These are phyloP conservation scores for Amorphotheca resinae DNA, from an alignment of 495 filamentous ascomycete genomes.

Conservation along the genomic window DNA sequence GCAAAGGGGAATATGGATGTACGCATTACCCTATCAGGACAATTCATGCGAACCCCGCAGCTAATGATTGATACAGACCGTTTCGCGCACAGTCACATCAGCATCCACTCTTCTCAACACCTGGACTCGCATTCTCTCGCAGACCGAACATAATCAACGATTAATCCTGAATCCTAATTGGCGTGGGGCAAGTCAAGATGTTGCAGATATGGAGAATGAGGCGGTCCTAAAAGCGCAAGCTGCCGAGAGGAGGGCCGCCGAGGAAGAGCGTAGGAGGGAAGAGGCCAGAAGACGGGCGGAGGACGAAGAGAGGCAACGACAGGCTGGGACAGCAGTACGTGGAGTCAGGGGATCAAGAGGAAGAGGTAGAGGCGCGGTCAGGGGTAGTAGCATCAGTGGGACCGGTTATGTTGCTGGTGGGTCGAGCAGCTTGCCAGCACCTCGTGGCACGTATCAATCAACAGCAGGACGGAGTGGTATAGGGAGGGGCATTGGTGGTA, in stretches of 20 bases:
- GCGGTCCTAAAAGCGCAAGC: constrained; percentile 54
- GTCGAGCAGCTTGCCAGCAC: constrained; percentile 14
- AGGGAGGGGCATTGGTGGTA: constrained; percentile 18
- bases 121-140: constrained; percentile 89
- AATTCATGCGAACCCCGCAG: background rate
- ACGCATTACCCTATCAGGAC: constrained; percentile 17
- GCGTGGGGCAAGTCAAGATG: constrained; percentile 78
- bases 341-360: constrained; percentile 28
- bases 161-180: constrained; percentile 78
- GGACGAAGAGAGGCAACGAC: constrained; percentile 50
- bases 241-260: constrained; percentile 57
- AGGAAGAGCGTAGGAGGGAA: constrained; percentile 63
- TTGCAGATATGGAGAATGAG: constrained; percentile 73
- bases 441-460: constrained; percentile 14
- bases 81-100: constrained; percentile 70
- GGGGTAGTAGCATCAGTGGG: constrained; percentile 28
- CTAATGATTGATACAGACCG: constrained; percentile 41
- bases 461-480: constrained; percentile 6
- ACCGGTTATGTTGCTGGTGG: constrained; percentile 36
- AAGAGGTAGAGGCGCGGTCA: constrained; percentile 32
- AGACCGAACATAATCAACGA: constrained; percentile 94
- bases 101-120: constrained; percentile 92
- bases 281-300: constrained; percentile 57
- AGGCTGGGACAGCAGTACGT: constrained; percentile 30
- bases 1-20: constrained; percentile 90